Evolutionary conservation across 805 yeast species (phyloP).

Genomic region (Candida maltosa): DNA sequence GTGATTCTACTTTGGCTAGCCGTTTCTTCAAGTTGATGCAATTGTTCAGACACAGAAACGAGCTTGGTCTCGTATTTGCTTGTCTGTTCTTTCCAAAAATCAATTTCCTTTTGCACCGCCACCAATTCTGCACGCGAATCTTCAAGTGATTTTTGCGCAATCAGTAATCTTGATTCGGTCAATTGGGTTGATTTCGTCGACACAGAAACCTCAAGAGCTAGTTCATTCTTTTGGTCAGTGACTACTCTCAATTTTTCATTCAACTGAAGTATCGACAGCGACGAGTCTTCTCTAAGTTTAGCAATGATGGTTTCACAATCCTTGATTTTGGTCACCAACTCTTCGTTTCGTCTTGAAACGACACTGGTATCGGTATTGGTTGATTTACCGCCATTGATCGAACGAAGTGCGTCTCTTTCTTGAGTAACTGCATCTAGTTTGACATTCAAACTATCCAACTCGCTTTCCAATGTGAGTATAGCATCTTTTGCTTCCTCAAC

Average conservation of each 20-base stretch:
- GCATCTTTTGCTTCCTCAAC: conserved; percentile 68
- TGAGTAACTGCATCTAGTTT: conserved; percentile 53
- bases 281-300: conserved; percentile 35
- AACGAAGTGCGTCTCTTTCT: conserved; percentile 68
- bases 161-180: conserved; percentile 48
- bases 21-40: conserved; percentile 49
- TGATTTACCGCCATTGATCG: conserved; percentile 8
- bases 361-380: conserved; percentile 17
- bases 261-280: conserved; percentile 44
- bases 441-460: conserved; percentile 48
- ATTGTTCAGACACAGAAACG: conserved; percentile 42
- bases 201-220: conserved; percentile 49
- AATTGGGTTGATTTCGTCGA: conserved; percentile 54
- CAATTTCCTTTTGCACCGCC: conserved; percentile 24
- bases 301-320: conserved; percentile 37
- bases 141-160: conserved; percentile 34
- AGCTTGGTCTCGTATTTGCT: conserved; percentile 35
- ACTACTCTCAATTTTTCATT: conserved; percentile 30
- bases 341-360: conserved; percentile 23
- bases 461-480: conserved; percentile 57
- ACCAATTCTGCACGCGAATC: conserved; percentile 24
- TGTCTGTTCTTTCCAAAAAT: conserved; percentile 40
- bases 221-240: conserved; percentile 31
- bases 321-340: conserved; percentile 28
- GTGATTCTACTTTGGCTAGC: conserved; percentile 44